Evolutionary conservation across 305 asterid genomes (phyloP), one percentile per base, ranked within the genome.

Genomic region (Lippia alba): DNA sequence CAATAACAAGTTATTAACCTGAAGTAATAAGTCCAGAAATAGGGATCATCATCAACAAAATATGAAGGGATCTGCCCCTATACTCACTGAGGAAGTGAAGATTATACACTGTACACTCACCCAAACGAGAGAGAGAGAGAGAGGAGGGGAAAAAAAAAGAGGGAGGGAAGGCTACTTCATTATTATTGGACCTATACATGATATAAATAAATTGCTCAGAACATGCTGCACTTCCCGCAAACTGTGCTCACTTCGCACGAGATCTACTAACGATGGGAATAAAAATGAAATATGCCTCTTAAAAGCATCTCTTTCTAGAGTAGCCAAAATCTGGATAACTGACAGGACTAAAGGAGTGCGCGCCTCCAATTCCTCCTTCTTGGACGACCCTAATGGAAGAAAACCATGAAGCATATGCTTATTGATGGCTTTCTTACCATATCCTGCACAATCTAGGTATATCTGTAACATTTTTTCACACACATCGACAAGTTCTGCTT

Each of bases 311-410:
- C 60, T 80, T 24, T 80, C 96, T 68, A 91, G 80, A 41, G 86
- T 81, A 71, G 78, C 67, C 84, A 95, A 76, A 76, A 83, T 77
- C 72, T 78, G 84, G 87, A 95, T 75, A 60, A 86, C 96, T 11
- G 85, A 73, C 16, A 87, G 74, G 55, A 87, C 89, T 77, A 86
- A 49, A 39, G 97, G 92, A 11, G 96, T 89, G 51, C 98, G 89
- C 4, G 98, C 95, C 20, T 91, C 96, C 88, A 92, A 64, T 74
- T 95, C 99, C 83, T 92, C 97, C 82, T 90, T 92, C 94, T 87
- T 89, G 60, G 96, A 94, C 1, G 97, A 81, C 68, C 99, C 98
- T 56, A 95, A 78, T 0, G 98, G 98, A 65, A 92, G 88, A 79
- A 78, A 78, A 85, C 90, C 83, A 67, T 83, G 86, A 56, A 69